Evolutionary conservation across 2,329 filamentous ascomycete species (phyloP), one percentile per base, ranked within the genome.

Genomic region (Trichoderma asperellum): DNA sequence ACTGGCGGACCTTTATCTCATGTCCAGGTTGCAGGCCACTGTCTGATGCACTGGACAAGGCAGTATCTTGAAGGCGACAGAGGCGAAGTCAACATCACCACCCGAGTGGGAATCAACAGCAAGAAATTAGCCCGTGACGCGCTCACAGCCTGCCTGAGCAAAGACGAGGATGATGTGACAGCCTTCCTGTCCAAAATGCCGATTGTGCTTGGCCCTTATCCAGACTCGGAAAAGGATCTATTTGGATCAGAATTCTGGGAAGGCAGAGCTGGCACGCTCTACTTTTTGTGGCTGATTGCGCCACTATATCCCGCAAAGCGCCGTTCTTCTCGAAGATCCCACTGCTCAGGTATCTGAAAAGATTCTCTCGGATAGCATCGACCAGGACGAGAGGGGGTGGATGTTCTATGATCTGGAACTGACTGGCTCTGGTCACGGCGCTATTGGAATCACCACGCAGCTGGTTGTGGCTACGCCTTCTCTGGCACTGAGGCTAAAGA

Each of bases 381-480:
- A 79, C 76, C 69, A 83, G n/a, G 79, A 76, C 5, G 77, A 78
- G 49, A 78, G 76, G 47, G 78, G 76, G 0, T 92, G 90, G 91
- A 84, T 83, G 71, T 92, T 88, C 87, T 85, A 88, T 70, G 86
- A 85, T 16, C 87, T 87, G 73, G 76, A 80, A 21, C 91, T 91
- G 74, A 81, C 91, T 43, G 91, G 91, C 1, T 88, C 90, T 5
- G 87, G 86, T 0, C 89, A 93, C 74, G 91, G 91, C 8, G 84
- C 87, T 14, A 86, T 92, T 32, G 89, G 91, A 5, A 92, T 91
- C 76, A 84, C 93, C 68, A 89, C 87, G n/a, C 91, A 93, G 77
- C 80, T 92, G 16, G 84, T 91, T 1, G 80, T 86, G 27, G 88
- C 88, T 2, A 83, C 85, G 68, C 85, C 87, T 0, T 78, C 80